Percentiles rank a stretch among this genome's conserved stretches.
These are phyloP conservation scores for Wallemia hederae DNA, from an alignment of 1,284 basidiomycete genomes.

Conservation along the genomic window DNA sequence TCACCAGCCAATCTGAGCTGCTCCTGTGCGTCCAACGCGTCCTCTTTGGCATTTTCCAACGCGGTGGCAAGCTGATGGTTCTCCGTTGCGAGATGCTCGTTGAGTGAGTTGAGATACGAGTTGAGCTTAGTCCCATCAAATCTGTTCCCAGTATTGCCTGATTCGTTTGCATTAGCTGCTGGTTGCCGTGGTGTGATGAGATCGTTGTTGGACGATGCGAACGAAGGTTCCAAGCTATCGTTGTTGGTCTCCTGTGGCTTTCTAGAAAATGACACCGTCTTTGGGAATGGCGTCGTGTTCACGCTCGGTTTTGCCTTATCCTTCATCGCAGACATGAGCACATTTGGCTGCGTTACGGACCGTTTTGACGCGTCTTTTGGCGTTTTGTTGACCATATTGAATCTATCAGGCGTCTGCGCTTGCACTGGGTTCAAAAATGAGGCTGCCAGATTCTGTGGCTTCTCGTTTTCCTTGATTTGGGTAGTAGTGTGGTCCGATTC, in stretches of 20 bases:
- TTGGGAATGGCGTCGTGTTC: background rate
- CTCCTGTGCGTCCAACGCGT: slow-evolving; percentile 1
- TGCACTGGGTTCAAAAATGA: no score
- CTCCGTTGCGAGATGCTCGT: slow-evolving; percentile 46
- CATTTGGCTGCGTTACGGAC: background rate
- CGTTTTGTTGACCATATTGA: background rate
- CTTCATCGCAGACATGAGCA: background rate
- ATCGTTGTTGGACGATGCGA: slow-evolving; percentile 38
- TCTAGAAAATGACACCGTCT: slow-evolving; percentile 1
- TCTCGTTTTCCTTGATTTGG: background rate
- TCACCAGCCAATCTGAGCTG: slow-evolving; percentile 2
- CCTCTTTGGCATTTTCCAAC: slow-evolving; percentile 8
- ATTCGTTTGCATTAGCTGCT: slow-evolving; percentile 38
- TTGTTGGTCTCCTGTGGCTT: background rate
- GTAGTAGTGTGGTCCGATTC: background rate
- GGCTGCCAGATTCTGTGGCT: no score
- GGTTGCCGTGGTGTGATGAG: slow-evolving; percentile 29
- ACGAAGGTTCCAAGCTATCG: background rate
- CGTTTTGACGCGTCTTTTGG: background rate
- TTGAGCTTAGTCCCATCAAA: slow-evolving; percentile 58
- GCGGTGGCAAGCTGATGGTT: slow-evolving; percentile 26
- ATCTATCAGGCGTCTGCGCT: background rate
- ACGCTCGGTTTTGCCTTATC: background rate
- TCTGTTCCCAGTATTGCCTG: slow-evolving; percentile 27
- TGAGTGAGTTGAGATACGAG: slow-evolving; percentile 46